Evolutionary conservation across 2,329 filamentous ascomycete species (phyloP).

Genomic region (Cladorrhinum sp.): DNA sequence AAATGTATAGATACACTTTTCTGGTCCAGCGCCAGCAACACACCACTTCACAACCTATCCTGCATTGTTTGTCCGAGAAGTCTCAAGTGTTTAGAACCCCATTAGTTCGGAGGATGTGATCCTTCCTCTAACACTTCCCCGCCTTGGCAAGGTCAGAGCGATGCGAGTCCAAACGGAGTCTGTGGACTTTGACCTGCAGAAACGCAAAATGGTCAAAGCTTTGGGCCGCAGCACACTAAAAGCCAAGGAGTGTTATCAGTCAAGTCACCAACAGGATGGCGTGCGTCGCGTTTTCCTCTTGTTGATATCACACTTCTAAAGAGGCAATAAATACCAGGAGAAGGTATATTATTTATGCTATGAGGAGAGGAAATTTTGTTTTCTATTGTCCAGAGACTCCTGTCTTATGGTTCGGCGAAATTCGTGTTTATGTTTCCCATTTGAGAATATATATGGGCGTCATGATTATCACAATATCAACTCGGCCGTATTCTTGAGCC

Average conservation of each 20-base stretch:
- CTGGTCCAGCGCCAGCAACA: not conserved
- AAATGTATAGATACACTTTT: not conserved
- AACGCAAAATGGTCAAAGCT: not conserved
- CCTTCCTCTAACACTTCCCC: not conserved
- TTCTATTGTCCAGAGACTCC: not conserved
- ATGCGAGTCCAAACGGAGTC: not conserved
- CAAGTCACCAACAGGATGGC: not conserved
- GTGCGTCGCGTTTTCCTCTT: not conserved
- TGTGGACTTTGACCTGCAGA: not conserved
- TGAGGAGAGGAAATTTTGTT: not conserved
- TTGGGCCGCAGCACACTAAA: not conserved
- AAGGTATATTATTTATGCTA: not conserved
- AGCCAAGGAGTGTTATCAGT: not conserved
- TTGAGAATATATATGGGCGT: no score
- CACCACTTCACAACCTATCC: not conserved
- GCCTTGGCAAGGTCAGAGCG: not conserved
- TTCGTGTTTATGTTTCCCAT: not conserved
- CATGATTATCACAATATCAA: not conserved
- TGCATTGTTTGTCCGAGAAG: not conserved
- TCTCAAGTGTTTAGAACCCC: not conserved
- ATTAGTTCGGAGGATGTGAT: not conserved
- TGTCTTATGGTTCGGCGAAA: not conserved
- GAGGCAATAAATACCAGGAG: not conserved
- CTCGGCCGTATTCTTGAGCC: not conserved
- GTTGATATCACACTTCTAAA: not conserved